A percentile compares a stretch with the other conserved stretches of the same genome.
phyloP scores from a whole-genome alignment of 1,284 basidiomycete species.

The Schizophyllum commune region DNA sequence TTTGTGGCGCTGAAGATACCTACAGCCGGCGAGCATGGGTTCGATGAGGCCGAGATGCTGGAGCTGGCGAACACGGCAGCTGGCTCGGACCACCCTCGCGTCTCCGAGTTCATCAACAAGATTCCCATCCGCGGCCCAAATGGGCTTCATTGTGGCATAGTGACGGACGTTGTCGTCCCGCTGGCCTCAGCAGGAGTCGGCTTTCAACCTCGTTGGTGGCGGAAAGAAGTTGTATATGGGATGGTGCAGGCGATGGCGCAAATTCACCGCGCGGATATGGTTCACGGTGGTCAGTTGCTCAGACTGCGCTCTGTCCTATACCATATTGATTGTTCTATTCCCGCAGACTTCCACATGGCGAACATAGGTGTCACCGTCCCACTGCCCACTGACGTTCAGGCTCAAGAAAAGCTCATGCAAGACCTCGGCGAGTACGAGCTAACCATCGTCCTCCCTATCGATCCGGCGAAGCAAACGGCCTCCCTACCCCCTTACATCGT shows the following conservation, averaged over 20 bases:
- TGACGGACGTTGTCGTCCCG: not conserved
- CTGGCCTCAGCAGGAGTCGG: not conserved
- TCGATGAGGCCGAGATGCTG: slow-evolving; percentile 3
- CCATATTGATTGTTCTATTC: too few species aligned
- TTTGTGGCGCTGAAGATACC: slow-evolving; percentile 7
- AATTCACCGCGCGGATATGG: not conserved
- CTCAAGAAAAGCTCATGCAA: slow-evolving; percentile 1
- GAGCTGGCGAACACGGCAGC: not conserved
- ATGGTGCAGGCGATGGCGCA: not conserved
- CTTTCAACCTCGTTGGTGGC: not conserved
- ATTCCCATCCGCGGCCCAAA: not conserved
- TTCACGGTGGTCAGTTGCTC: not conserved
- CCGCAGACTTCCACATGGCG: too few species aligned
- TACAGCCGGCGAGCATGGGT: not conserved
- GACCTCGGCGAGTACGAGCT: slow-evolving; percentile 7
- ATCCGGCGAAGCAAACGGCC: not conserved
- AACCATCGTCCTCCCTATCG: slow-evolving; percentile 9
- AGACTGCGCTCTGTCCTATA: too few species aligned
- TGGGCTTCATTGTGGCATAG: not conserved
- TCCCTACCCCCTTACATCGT: slow-evolving; percentile 3
- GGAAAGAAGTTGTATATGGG: not conserved
- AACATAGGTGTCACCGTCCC: too few species aligned
- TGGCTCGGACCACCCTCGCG: not conserved
- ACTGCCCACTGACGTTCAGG: too few species aligned
- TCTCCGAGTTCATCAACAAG: not conserved